Percentiles rank a stretch among this genome's conserved stretches.
Evolutionary conservation across 495 filamentous ascomycete genomes (phyloP).

Genomic region (Talaromyces thailandensis): DNA sequence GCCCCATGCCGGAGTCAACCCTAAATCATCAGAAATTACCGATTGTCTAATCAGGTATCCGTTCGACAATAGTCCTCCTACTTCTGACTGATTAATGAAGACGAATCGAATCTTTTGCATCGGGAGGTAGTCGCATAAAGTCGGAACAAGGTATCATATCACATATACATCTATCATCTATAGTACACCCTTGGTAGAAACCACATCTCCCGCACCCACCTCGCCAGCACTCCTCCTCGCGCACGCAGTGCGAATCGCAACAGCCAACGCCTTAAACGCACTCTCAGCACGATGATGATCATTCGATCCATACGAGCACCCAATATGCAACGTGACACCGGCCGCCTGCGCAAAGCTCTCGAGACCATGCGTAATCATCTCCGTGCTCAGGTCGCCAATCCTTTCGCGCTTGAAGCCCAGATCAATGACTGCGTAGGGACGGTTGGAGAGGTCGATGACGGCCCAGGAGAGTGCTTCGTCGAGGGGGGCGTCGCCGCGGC

Average conservation of each 20-base stretch:
- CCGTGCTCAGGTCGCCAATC: constrained; percentile 83
- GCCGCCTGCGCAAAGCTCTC: constrained; percentile 88
- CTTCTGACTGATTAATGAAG: not conserved
- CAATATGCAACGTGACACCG: constrained; percentile 87
- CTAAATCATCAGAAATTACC: not conserved
- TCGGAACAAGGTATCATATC: not conserved
- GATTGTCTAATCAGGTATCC: not conserved
- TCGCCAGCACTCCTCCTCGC: constrained; percentile 58
- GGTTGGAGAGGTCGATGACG: constrained; percentile 88
- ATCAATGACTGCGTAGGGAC: constrained; percentile 74
- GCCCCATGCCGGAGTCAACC: not conserved
- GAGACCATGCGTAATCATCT: constrained; percentile 96
- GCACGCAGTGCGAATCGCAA: constrained; percentile 71
- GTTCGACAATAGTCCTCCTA: not conserved
- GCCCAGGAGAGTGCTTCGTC: constrained; percentile 93
- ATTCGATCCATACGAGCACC: constrained; percentile 79
- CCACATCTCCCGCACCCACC: constrained; percentile 80
- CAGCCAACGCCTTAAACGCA: constrained; percentile 92
- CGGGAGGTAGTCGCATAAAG: too few relatives aligned
- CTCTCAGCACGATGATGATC: constrained; percentile 96
- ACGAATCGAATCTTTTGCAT: too few relatives aligned
- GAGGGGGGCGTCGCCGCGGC: constrained; percentile 79
- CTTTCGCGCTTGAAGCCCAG: constrained; percentile 79
- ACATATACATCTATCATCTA: not conserved
- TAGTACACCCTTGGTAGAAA: constrained; percentile 86